Evolutionary conservation across 768 basidiomycete species (phyloP), one percentile per base, ranked within the genome.

Genomic region (Podaxis sp.): DNA sequence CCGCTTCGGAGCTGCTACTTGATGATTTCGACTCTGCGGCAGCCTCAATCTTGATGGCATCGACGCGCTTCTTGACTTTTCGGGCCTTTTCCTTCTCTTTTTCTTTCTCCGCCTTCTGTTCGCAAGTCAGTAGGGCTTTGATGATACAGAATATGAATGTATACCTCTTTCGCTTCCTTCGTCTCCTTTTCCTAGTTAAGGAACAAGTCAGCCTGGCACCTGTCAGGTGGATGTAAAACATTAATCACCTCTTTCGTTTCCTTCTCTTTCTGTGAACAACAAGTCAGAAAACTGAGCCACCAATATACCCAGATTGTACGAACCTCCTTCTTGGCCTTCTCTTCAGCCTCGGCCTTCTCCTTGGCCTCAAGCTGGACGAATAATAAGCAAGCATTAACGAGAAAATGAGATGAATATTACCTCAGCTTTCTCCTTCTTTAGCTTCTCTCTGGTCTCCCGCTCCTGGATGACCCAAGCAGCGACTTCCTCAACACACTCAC

Each of bases 401-500:
- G 33, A 57, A 29, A 37, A 52, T 50, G 56, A 59, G 37, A 55
- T 63, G 57, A 65, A 65, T 69, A 69, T 64, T 66, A 83, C 83
- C 79, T 83, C 82, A 17, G 80, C 83, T 69, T 84, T 84, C 77
- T 94, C 91, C 72, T 87, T 89, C 84, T 93, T 91, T 59, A 94
- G 78, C 74, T 90, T 92, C 71, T 89, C 92, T 63, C 90, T 84
- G 24, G 85, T 91, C 78, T 91, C 90, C 57, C 93, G 88, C 70
- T 94, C 93, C 71, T 89, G 84, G 64, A 84, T 76, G 56, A 93
- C 73, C 92, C 94, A 96, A 50, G 85, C 87, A 33, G 73, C 79
- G 25, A 90, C 89, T 72, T 93, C 92, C 4, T 88, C 87, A 8
- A 94, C 92, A 65, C 88, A 91, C 73, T 94, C 90, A 63, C 83